Percentiles rank a stretch among this genome's conserved stretches.
phyloP scores from a whole-genome alignment of 306 rosid genomes.

The Spatholobus suberectus region DNA sequence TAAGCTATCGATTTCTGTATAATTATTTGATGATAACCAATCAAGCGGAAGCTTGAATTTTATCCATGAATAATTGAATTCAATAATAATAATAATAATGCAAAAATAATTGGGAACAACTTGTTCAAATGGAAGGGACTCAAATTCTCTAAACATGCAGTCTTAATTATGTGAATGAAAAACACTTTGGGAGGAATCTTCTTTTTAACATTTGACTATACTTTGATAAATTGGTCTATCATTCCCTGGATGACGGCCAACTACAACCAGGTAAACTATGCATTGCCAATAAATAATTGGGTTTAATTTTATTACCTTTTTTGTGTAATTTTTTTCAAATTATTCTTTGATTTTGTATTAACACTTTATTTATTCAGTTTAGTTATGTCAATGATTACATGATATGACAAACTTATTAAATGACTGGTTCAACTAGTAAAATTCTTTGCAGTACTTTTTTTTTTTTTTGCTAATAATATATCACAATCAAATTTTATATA shows the following conservation, averaged over 20 bases:
- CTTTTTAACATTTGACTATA: not conserved
- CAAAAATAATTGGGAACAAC: not conserved
- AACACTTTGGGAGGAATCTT: no score
- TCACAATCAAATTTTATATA: not conserved
- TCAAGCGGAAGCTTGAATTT: constrained; percentile 23
- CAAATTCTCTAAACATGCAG: not conserved
- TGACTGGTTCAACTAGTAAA: not conserved
- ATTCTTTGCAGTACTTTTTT: not conserved
- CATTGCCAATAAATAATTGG: not conserved
- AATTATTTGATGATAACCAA: constrained; percentile 20
- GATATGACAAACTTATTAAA: not conserved
- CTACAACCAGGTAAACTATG: constrained; percentile 9
- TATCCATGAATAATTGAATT: constrained; percentile 2
- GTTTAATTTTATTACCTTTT: not conserved
- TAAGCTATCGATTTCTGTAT: constrained; percentile 34
- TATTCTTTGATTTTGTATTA: not conserved
- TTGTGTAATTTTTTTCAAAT: not conserved
- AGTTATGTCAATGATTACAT: not conserved
- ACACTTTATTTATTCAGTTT: not conserved
- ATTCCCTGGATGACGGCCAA: not conserved
- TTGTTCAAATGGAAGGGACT: not conserved
- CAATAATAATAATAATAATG: not conserved
- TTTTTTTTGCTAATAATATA: not conserved
- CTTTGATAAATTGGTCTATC: not conserved
- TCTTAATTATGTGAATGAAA: not conserved